Conservation (phyloP, 768 basidiomycete species). For the Pisolithus albus region DNA sequence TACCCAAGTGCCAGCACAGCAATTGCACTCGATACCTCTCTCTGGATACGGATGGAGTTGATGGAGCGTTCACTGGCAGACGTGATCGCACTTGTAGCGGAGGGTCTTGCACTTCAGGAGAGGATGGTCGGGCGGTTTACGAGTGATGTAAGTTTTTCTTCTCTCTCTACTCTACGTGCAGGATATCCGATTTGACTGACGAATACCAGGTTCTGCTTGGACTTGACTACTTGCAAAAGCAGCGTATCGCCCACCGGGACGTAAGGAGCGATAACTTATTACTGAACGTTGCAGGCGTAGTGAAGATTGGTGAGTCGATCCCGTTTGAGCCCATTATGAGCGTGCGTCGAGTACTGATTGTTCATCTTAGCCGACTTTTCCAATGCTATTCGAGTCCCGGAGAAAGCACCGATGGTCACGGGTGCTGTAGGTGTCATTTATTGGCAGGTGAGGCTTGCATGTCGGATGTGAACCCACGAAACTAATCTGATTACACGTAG, state of each 20-base stretch:
- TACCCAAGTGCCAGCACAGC: not conserved
- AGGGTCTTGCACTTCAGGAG: conserved; percentile 62
- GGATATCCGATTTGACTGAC: not conserved
- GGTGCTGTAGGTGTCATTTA: conserved; percentile 68
- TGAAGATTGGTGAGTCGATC: conserved; percentile 61
- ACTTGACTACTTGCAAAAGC: conserved; percentile 56
- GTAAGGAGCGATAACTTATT: conserved; percentile 79
- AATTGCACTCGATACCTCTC: conserved; percentile 39
- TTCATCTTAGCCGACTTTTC: conserved; percentile 66
- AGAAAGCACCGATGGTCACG: conserved; percentile 41
- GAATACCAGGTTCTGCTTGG: conserved; percentile 53
- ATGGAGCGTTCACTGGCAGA: conserved; percentile 88
- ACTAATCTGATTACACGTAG: conserved; percentile 14
- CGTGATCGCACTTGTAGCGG: conserved; percentile 55
- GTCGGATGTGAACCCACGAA: not conserved
- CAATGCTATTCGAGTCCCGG: conserved; percentile 55
- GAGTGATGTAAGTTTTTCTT: conserved; percentile 53
- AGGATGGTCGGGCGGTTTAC: conserved; percentile 67
- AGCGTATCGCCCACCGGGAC: conserved; percentile 75
- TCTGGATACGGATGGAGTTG: conserved; percentile 88
- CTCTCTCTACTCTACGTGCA: not conserved
- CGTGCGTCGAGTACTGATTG: not conserved
- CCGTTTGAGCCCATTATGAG: not conserved
- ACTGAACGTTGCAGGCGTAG: conserved; percentile 57
- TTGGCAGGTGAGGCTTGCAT: conserved; percentile 55